These are phyloP conservation scores for Eucalyptus victrix DNA, from an alignment of 345 rosid genomes.

Conservation along the genomic window DNA sequence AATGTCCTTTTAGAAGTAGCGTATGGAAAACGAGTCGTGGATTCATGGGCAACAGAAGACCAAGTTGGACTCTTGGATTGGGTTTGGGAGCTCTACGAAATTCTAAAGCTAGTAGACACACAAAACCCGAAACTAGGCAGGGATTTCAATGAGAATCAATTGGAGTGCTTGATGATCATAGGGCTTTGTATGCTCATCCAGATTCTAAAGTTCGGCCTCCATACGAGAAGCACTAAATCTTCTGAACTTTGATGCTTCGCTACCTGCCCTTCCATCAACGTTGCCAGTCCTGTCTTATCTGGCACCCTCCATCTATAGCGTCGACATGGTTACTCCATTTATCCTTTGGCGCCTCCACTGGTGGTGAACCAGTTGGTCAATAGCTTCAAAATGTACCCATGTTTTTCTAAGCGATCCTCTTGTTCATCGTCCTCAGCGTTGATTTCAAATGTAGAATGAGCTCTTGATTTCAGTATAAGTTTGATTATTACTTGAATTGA, in stretches of 20 bases:
- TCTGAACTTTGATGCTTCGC: neutral
- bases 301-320: neutral
- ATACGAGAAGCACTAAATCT: neutral
- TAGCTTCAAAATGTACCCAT: neutral
- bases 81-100: neutral
- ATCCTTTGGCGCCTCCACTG: neutral
- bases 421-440: neutral
- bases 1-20: neutral
- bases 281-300: neutral
- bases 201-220: neutral
- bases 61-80: neutral
- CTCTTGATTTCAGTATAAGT: neutral
- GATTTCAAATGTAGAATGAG: neutral
- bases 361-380: neutral
- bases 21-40: neutral
- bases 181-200: conserved; percentile 9
- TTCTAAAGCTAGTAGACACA: neutral
- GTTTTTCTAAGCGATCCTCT: neutral
- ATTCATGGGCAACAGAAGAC: neutral
- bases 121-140: neutral
- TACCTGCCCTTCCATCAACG: neutral
- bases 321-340: neutral
- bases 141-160: neutral
- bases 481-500: neutral
- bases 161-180: conserved; percentile 1